Evolutionary conservation across 805 yeast genomes (phyloP).

Genomic region (Myxozyma neglecta): DNA sequence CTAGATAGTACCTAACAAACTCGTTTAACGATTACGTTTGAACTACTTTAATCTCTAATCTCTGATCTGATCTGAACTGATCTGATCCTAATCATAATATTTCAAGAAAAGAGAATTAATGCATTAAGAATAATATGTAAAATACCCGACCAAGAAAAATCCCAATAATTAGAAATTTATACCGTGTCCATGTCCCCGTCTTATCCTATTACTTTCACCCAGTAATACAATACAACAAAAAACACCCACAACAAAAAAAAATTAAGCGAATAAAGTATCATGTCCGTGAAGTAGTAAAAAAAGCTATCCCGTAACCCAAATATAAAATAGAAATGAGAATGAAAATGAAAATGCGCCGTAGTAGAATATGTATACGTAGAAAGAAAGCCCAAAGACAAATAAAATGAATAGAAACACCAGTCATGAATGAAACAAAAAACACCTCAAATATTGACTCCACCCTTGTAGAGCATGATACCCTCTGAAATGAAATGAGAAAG

Average conservation of each 20-base stretch:
- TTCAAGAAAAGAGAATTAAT: background rate
- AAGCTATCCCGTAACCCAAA: background rate
- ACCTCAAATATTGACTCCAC: background rate
- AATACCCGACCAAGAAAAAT: background rate
- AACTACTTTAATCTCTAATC: too few relatives aligned
- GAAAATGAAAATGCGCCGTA: background rate
- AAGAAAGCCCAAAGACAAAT: background rate
- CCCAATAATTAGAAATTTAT: background rate
- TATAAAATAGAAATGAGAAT: background rate
- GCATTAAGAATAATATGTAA: background rate
- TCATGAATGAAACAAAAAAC: background rate
- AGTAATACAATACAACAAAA: background rate
- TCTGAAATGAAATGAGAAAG: background rate
- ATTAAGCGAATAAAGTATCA: background rate
- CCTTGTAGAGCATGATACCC: background rate
- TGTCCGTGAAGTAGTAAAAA: background rate
- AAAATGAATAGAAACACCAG: background rate
- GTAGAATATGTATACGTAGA: background rate
- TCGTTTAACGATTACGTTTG: too few relatives aligned
- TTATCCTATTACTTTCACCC: background rate
- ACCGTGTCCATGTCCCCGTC: background rate
- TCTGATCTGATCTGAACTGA: too few relatives aligned
- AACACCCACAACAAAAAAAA: background rate
- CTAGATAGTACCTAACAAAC: too few relatives aligned
- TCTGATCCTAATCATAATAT: background rate